Base-by-base conservation (phyloP, 2,329 filamentous ascomycete species). In the Aspergillus latus region DNA sequence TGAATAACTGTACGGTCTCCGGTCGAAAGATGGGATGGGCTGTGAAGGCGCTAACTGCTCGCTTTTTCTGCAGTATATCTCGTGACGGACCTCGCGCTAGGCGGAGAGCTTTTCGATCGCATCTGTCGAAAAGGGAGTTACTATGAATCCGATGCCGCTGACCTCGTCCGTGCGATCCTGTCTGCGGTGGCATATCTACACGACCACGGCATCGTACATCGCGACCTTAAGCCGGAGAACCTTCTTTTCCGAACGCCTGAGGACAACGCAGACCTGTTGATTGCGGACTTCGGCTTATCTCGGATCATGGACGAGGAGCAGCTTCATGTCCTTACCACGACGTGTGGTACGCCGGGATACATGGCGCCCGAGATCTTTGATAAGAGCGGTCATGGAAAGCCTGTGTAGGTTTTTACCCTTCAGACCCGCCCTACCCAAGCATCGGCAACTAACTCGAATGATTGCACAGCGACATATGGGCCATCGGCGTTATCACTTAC, bases 281-380 rank as follows among this genome's bases (percentile, higher is more conserved):
- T 99, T 72, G 94, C 94, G 60, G 94, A 99, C 73, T 99, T 99
- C 74, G 94, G 94, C 8, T 80, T 99, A 49, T 94, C 89, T 28
- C 86, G 94, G 57, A 97, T 99, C 76, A 97, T 99, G 93, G 94
- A 99, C 70, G 94, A 97, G 76, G 92, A 97, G 75, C 90, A 96
- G 72, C 97, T 97, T 75, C 94, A 97, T 72, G 93, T 97, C 30
- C 79, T 99, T 60, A 99, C 94, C 9, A 99, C 94, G 0, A 99
- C 94, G 1, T 99, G 94, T 72, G 94, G 94, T 58, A 99, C 94
- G 1, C 94, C 94, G 3, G 94, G 94, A 48, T 99, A 99, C 76
- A 99, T 99, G 94, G 94, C 94, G 2, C 94, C 94, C 21, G 94
- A 99, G 74, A 99, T 99, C 68, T 99, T 99, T 79, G 96, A 96